Evolutionary conservation across 129 eudicot species (phyloP).

Genomic region (Logfia minima): DNA sequence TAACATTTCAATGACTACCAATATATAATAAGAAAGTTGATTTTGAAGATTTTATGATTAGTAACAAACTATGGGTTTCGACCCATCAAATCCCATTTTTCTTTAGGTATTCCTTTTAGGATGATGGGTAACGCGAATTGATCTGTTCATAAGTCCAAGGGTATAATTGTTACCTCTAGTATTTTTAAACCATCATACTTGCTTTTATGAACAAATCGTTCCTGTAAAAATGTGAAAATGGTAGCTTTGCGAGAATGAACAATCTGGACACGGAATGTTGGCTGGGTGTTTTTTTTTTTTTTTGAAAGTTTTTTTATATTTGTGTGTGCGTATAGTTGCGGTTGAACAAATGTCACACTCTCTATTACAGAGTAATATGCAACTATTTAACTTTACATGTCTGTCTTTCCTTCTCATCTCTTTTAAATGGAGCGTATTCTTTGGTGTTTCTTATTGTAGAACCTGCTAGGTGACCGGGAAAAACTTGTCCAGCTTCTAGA

Average conservation of each 20-base stretch:
- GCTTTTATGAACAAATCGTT: not conserved
- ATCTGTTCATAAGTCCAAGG: not conserved
- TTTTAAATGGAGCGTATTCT: not conserved
- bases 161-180: not conserved
- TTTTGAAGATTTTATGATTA: not conserved
- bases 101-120: not conserved
- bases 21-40: not conserved
- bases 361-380: not conserved
- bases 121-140: not conserved
- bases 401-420: slow-evolving; percentile 6
- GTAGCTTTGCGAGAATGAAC: not conserved
- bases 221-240: not conserved
- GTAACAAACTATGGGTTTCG: not conserved
- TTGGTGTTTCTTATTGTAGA: slow-evolving; percentile 58
- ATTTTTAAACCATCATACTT: not conserved
- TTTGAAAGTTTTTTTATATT: not conserved
- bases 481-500: slow-evolving; percentile 91
- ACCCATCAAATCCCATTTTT: not conserved
- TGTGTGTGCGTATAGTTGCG: not conserved
- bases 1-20: not conserved
- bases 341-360: not conserved
- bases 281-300: not conserved
- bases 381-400: not conserved
- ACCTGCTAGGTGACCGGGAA: slow-evolving; percentile 76
- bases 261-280: not conserved